phyloP scores from a whole-genome alignment of 768 basidiomycete species.

The Hydnomerulius pinastri region DNA sequence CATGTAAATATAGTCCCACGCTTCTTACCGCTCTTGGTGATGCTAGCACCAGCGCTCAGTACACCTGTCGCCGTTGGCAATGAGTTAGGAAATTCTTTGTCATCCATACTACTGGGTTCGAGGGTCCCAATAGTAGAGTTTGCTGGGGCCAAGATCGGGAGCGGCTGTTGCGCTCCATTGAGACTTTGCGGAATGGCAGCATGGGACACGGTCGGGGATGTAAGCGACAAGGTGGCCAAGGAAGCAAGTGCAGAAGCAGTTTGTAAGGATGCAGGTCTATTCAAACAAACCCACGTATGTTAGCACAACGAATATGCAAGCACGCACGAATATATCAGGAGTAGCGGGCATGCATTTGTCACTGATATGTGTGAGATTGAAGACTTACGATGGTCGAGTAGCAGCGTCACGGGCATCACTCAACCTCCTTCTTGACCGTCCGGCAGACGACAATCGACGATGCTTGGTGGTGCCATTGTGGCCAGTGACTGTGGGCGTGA shows the following conservation, averaged over 20 bases:
- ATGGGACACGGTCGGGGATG: slow-evolving; percentile 38
- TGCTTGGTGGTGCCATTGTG: slow-evolving; percentile 49
- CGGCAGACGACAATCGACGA: slow-evolving; percentile 69
- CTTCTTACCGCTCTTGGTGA: slow-evolving; percentile 59
- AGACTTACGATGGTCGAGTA: slow-evolving; percentile 68
- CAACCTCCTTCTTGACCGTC: slow-evolving; percentile 67
- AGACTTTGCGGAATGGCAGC: slow-evolving; percentile 17
- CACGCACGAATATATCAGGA: background rate
- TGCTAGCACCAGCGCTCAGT: slow-evolving; percentile 8
- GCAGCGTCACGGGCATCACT: slow-evolving; percentile 84
- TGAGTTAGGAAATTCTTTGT: slow-evolving; percentile 13
- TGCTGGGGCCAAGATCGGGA: slow-evolving; percentile 11
- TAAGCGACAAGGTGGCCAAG: slow-evolving; percentile 43
- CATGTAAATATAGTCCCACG: slow-evolving; percentile 87
- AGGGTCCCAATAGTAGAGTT: slow-evolving; percentile 1
- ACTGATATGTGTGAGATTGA: background rate
- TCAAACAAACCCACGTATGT: background rate
- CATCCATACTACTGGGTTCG: slow-evolving; percentile 20
- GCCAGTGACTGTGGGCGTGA: slow-evolving; percentile 14
- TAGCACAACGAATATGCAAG: slow-evolving; percentile 6
- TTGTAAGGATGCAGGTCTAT: slow-evolving; percentile 39
- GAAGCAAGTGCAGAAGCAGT: slow-evolving; percentile 39
- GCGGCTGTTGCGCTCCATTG: slow-evolving; percentile 9
- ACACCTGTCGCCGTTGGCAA: slow-evolving; percentile 8
- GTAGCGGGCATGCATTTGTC: background rate